phyloP scores from a whole-genome alignment of 2,329 filamentous ascomycete species.

The Alternaria solani region DNA sequence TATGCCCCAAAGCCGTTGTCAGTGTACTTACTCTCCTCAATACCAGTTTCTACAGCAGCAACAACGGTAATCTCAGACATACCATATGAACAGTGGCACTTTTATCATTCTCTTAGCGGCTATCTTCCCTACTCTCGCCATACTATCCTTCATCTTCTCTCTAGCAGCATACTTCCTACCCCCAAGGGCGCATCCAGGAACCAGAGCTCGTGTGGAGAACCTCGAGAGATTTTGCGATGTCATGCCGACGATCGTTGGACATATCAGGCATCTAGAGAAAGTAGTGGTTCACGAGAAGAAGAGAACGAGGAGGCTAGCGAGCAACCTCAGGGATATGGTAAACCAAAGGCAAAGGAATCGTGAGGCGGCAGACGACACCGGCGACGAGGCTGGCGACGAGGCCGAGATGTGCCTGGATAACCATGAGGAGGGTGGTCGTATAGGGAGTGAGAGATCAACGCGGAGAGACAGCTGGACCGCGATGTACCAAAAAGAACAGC shows the following conservation, averaged over 20 bases:
- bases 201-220: background rate
- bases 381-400: too few species aligned
- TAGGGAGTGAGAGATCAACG: too few species aligned
- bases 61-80: background rate
- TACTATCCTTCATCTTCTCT: background rate
- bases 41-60: too few species aligned
- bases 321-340: background rate
- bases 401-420: too few species aligned
- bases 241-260: background rate
- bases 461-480: too few species aligned
- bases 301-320: background rate
- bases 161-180: background rate
- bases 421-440: too few species aligned
- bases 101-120: background rate
- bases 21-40: too few species aligned
- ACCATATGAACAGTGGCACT: background rate
- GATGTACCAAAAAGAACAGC: too few species aligned
- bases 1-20: too few species aligned
- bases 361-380: too few species aligned
- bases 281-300: background rate
- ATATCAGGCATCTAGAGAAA: background rate
- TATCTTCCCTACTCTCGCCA: background rate
- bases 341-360: too few species aligned
- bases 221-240: background rate
- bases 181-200: background rate